phyloP scores from a whole-genome alignment of 2,329 filamentous ascomycete species.

The Chalaropsis ovoidea region DNA sequence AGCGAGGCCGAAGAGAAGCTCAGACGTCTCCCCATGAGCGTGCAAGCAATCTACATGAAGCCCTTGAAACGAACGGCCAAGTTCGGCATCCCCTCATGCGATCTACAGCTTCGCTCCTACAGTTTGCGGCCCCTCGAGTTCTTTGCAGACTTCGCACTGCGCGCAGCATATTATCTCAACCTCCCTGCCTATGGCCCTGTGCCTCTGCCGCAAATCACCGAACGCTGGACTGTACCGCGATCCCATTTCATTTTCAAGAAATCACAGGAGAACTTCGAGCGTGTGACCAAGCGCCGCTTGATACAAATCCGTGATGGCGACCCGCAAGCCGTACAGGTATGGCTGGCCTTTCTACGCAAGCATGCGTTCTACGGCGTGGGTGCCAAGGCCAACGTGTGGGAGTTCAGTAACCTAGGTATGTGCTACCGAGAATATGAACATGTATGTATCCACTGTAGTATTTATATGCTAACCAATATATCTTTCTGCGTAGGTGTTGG shows the following conservation, averaged over 20 bases:
- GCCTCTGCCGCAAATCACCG: slow-evolving; percentile 72
- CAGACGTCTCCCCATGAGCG: slow-evolving; percentile 30
- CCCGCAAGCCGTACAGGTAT: slow-evolving; percentile 77
- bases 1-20: slow-evolving; percentile 17
- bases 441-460: background rate
- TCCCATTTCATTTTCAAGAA: slow-evolving; percentile 95
- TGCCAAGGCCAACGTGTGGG: slow-evolving; percentile 97
- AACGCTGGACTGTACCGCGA: slow-evolving; percentile 89
- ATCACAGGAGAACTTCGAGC: slow-evolving; percentile 93
- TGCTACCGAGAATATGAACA: background rate
- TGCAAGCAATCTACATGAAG: slow-evolving; percentile 77
- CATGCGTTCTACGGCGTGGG: slow-evolving; percentile 92
- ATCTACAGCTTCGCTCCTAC: slow-evolving; percentile 89
- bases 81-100: slow-evolving; percentile 73
- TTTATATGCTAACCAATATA: background rate
- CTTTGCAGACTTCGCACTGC: slow-evolving; percentile 86
- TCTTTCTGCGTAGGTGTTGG: slow-evolving; percentile 18
- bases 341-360: slow-evolving; percentile 86
- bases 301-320: slow-evolving; percentile 91
- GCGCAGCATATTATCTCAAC: slow-evolving; percentile 86
- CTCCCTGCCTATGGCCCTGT: slow-evolving; percentile 78
- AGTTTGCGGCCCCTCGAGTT: slow-evolving; percentile 83
- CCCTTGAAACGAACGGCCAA: slow-evolving; percentile 66
- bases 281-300: slow-evolving; percentile 71
- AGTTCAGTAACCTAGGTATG: slow-evolving; percentile 59